phyloP scores from a whole-genome alignment of 78 protist genomes.

The Acrasis kona region DNA sequence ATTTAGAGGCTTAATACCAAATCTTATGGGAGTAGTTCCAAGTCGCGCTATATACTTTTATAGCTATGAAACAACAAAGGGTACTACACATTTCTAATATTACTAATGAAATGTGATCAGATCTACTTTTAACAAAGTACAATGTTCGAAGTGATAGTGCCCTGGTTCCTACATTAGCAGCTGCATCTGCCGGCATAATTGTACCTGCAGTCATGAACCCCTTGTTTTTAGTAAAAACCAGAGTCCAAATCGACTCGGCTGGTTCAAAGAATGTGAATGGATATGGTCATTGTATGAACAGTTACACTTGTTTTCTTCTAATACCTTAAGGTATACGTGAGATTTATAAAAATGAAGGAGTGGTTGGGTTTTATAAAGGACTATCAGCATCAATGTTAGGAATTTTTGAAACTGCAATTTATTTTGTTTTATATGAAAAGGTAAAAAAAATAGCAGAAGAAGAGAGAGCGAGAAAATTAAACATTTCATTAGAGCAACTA shows the following conservation, averaged over 20 bases:
- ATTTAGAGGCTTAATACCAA: not conserved
- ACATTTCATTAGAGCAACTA: slow-evolving; percentile 9
- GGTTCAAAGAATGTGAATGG: not conserved
- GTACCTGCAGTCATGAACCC: not conserved
- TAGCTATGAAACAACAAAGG: not conserved
- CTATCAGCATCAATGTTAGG: slow-evolving; percentile 13
- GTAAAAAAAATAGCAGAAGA: slow-evolving; percentile 17
- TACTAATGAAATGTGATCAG: no score
- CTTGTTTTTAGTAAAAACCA: not conserved
- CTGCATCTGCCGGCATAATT: not conserved
- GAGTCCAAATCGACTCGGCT: not conserved
- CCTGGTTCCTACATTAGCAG: not conserved
- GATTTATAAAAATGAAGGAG: slow-evolving; percentile 36
- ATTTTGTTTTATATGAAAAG: slow-evolving; percentile 47
- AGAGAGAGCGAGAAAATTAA: not conserved
- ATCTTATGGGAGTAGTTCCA: not conserved
- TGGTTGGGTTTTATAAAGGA: slow-evolving; percentile 44
- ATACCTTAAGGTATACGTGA: no score
- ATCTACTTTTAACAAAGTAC: not conserved
- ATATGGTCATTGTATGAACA: not conserved
- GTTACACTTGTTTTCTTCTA: no score
- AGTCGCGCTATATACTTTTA: not conserved
- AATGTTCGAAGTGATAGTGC: not conserved
- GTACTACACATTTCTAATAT: no score
- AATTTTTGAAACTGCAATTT: slow-evolving; percentile 43